A percentile compares a stretch with the other conserved stretches of the same genome.
Conservation (phyloP, 2,329 filamentous ascomycete genomes). For the Teratosphaeria pseudoeucalypti region DNA sequence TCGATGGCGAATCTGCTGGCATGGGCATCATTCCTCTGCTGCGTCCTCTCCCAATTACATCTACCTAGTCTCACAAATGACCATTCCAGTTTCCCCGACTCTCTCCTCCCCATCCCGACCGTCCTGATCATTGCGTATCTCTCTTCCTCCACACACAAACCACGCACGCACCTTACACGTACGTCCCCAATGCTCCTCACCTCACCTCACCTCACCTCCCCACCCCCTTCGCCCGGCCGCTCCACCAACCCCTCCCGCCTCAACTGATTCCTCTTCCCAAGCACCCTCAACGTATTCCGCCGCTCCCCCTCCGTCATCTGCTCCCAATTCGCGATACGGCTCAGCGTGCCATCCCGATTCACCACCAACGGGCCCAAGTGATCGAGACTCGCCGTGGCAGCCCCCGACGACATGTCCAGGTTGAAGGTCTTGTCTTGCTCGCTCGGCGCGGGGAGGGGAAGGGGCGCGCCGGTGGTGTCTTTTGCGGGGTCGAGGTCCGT, state of each 20-base stretch:
- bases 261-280: background rate
- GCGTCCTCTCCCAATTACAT: too few relatives aligned
- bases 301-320: background rate
- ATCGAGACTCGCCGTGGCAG: background rate
- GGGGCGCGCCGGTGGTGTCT: background rate
- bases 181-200: too few relatives aligned
- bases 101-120: too few relatives aligned
- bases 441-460: background rate
- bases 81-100: too few relatives aligned
- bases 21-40: too few relatives aligned
- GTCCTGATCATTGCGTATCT: too few relatives aligned
- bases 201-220: background rate
- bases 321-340: background rate
- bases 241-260: background rate
- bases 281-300: background rate
- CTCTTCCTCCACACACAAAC: too few relatives aligned
- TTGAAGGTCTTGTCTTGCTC: background rate
- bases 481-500: background rate
- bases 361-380: background rate
- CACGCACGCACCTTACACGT: too few relatives aligned
- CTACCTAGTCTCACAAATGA: too few relatives aligned
- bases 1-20: too few relatives aligned
- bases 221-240: background rate
- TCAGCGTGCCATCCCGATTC: background rate
- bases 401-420: background rate